phyloP scores from a whole-genome alignment of 106 monocot species.

The Dactylorhiza incarnata region DNA sequence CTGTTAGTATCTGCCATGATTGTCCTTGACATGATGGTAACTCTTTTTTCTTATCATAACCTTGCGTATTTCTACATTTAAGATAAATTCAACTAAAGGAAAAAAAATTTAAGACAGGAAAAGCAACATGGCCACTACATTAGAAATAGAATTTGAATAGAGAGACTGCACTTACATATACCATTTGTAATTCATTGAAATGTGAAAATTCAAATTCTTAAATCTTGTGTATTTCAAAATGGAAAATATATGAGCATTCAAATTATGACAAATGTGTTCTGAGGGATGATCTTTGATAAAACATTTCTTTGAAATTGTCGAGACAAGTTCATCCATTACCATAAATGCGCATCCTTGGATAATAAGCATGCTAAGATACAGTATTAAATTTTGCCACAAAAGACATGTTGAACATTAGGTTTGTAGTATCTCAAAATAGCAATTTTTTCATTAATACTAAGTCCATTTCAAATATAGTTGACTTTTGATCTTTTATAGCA shows the following conservation, averaged over 20 bases:
- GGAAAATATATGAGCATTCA: too few species aligned
- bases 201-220: too few species aligned
- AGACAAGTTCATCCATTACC: too few species aligned
- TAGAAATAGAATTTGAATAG: too few species aligned
- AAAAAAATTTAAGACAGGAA: neutral
- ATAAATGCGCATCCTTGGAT: neutral
- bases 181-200: too few species aligned
- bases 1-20: slow-evolving; percentile 85
- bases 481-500: neutral
- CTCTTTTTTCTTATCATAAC: neutral
- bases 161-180: too few species aligned
- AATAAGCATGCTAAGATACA: neutral
- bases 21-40: slow-evolving; percentile 92
- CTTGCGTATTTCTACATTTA: neutral
- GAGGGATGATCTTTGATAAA: too few species aligned
- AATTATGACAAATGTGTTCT: too few species aligned
- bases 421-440: neutral
- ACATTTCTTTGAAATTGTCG: too few species aligned
- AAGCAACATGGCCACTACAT: neutral
- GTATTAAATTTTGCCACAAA: neutral
- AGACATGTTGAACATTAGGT: neutral
- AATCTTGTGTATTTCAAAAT: too few species aligned
- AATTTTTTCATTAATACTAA: neutral
- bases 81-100: neutral
- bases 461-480: neutral